A percentile compares a stretch with the other conserved stretches of the same genome.
Evolutionary conservation across 208 protist genomes (phyloP).

Genomic region (Leishmania lainsoni): DNA sequence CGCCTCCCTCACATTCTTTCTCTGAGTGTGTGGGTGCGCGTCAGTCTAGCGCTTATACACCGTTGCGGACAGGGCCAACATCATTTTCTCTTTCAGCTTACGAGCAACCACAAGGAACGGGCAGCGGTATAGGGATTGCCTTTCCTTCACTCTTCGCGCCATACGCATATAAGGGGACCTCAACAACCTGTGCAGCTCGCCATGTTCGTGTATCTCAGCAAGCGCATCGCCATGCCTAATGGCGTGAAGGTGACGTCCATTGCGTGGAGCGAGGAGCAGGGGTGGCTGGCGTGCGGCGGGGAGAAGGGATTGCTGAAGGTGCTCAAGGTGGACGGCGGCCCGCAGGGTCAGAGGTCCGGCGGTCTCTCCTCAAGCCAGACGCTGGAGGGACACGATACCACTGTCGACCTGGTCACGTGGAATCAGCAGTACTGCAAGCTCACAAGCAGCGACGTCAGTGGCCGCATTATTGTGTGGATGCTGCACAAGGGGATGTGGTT

Average conservation of each 20-base stretch:
- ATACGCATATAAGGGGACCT: neutral
- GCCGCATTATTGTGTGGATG: slow-evolving; percentile 97
- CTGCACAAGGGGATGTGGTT: slow-evolving; percentile 97
- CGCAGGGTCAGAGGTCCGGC: slow-evolving; percentile 66
- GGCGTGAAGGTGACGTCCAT: slow-evolving; percentile 84
- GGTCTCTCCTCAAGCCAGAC: slow-evolving; percentile 96
- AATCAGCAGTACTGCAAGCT: slow-evolving; percentile 97
- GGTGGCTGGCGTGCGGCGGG: slow-evolving; percentile 97
- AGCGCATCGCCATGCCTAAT: slow-evolving; percentile 97
- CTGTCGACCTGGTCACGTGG: slow-evolving; percentile 91
- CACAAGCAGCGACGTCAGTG: slow-evolving; percentile 93
- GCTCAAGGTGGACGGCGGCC: slow-evolving; percentile 90
- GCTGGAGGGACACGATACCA: slow-evolving; percentile 92
- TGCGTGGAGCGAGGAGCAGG: slow-evolving; percentile 95
- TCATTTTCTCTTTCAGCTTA: neutral
- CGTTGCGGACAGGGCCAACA: neutral
- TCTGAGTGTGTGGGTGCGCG: neutral
- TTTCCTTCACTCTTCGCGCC: neutral
- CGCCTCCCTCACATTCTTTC: neutral
- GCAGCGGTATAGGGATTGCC: neutral
- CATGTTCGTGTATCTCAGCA: slow-evolving; percentile 96
- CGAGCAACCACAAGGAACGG: neutral
- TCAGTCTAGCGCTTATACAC: neutral
- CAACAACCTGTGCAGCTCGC: neutral
- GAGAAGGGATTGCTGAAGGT: slow-evolving; percentile 96